phyloP scores from a whole-genome alignment of 2,329 filamentous ascomycete species.

The Coniochaeta prunicola region DNA sequence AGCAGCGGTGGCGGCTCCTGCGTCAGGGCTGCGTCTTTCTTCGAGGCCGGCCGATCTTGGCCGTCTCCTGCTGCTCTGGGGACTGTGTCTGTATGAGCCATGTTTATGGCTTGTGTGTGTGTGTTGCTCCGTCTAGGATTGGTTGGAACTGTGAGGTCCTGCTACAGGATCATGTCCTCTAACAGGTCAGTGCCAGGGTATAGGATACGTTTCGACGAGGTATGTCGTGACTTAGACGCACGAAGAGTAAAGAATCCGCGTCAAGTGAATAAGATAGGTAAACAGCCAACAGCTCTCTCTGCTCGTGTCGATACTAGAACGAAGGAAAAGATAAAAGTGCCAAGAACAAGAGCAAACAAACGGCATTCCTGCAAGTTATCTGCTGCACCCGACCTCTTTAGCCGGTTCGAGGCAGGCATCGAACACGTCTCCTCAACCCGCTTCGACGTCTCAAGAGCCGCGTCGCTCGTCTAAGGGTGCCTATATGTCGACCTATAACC shows the following conservation, averaged over 20 bases:
- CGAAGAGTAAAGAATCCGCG: too few relatives aligned
- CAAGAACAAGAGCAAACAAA: too few relatives aligned
- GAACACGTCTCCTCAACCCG: background rate
- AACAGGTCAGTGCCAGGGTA: too few relatives aligned
- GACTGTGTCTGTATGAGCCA: background rate
- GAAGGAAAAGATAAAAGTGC: too few relatives aligned
- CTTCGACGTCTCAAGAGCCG: background rate
- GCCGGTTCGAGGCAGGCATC: background rate
- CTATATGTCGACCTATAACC: too few relatives aligned
- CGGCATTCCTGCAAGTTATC: too few relatives aligned
- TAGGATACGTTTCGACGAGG: too few relatives aligned
- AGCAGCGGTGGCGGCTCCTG: slow-evolving; percentile 10
- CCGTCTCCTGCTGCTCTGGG: too few relatives aligned
- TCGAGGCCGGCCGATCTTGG: background rate
- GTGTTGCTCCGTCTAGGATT: background rate
- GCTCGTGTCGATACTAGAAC: too few relatives aligned
- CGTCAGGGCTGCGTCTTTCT: background rate
- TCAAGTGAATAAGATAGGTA: too few relatives aligned
- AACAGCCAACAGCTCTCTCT: too few relatives aligned
- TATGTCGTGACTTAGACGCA: too few relatives aligned
- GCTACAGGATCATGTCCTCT: background rate
- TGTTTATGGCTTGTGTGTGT: background rate
- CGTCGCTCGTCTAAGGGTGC: background rate
- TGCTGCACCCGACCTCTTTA: background rate
- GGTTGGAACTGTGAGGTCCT: background rate